Evolutionary conservation across 257 asterid genomes (phyloP).

Genomic region (Solanum phureja): DNA sequence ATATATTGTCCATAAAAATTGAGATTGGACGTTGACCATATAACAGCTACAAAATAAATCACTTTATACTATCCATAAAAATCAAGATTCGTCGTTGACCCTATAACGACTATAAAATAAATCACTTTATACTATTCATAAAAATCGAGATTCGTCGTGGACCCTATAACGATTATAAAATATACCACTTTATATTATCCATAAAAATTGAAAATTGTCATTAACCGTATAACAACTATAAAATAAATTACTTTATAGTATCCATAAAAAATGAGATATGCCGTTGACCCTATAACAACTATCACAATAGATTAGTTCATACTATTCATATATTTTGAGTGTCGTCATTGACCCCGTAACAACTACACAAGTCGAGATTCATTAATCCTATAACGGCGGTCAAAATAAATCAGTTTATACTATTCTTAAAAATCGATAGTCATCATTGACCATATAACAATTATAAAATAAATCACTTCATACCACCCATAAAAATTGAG

Average conservation of each 20-base stretch:
- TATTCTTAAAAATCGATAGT: not conserved
- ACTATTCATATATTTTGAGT: not conserved
- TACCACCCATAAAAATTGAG: not conserved
- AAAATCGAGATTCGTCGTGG: not conserved
- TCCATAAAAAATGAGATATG: not conserved
- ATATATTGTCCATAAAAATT: not conserved
- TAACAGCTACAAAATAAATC: not conserved
- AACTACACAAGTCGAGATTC: not conserved
- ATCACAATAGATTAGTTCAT: not conserved
- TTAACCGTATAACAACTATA: not conserved
- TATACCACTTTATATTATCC: not conserved
- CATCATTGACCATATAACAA: not conserved
- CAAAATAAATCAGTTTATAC: too few species aligned
- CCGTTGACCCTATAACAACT: not conserved
- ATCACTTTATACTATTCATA: not conserved
- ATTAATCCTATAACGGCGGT: not conserved
- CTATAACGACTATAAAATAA: not conserved
- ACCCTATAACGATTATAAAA: not conserved
- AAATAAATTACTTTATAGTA: not conserved
- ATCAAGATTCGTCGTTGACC: not conserved
- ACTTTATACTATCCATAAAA: not conserved
- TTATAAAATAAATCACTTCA: not conserved
- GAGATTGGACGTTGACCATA: not conserved
- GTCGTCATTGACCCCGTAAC: not conserved
- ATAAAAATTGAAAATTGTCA: not conserved